Percentiles rank a stretch among this genome's conserved stretches.
Conservation (phyloP, 352 stramenopile species). For the Pythium periplocum region DNA sequence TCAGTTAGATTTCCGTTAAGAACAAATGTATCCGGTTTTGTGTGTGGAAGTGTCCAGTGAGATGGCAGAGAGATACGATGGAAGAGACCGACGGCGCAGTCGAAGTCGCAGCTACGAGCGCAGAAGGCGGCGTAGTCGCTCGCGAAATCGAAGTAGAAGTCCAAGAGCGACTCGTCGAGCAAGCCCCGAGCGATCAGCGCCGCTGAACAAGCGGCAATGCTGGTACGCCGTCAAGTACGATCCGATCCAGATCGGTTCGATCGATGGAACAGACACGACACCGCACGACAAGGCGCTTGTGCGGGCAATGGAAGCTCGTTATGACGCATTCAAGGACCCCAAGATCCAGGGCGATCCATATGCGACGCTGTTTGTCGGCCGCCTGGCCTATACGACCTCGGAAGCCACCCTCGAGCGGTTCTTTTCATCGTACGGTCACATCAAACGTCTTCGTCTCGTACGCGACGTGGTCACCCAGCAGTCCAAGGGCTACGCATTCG, state of each 20-base stretch:
- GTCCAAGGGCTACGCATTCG: conserved; percentile 76
- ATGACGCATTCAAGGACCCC: conserved; percentile 48
- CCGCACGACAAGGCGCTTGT: conserved; percentile 64
- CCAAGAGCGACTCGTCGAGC: conserved; percentile 1
- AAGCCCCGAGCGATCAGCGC: neutral
- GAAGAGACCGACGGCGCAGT: conserved; percentile 10
- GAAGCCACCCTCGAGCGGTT: conserved; percentile 36
- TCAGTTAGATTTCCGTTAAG: no score
- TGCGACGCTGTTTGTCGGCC: conserved; percentile 66
- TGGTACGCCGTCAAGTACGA: conserved; percentile 76
- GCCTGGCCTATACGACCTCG: conserved; percentile 49
- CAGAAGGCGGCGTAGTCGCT: neutral
- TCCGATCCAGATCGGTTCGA: conserved; percentile 57
- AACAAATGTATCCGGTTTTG: no score
- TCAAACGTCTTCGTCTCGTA: conserved; percentile 56
- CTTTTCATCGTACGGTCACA: conserved; percentile 43
- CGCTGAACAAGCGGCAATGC: conserved; percentile 1
- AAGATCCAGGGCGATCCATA: conserved; percentile 62
- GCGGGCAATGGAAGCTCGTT: conserved; percentile 38
- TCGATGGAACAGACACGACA: conserved; percentile 55
- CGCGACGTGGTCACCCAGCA: conserved; percentile 52
- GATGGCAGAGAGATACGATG: neutral
- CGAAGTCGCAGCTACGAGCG: conserved; percentile 15
- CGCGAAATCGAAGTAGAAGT: conserved; percentile 1
- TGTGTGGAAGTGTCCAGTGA: no score